Base-by-base conservation (phyloP, 1,139 yeast species). In the Nakaseomyces kungkrabaensis region DNA sequence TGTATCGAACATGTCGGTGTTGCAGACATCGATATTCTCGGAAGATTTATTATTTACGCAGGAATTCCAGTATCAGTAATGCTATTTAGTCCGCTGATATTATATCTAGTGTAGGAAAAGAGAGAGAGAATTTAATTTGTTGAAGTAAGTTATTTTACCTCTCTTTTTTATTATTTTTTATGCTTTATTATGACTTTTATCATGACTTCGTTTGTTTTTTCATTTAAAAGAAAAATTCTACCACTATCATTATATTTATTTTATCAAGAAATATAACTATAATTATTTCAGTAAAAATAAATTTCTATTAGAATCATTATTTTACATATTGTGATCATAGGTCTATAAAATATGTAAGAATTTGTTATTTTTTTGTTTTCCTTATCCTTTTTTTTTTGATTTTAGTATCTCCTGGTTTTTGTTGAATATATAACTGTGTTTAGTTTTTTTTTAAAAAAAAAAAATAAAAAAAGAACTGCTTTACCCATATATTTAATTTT, bases 1-100 rank as follows among this genome's bases (percentile, higher is more conserved):
- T 60, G 63, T 31, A 51, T 55, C 3, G 50, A 51, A 26, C 60
- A 57, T 54, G 53, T 57, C 24, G 65, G 63, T 10, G 59, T 59
- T 36, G 58, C 68, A 3, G 53, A 51, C n/a, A 59, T 59, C 6
- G 66, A 63, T 31, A 58, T 65, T 8, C 34, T 61, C 9, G 65
- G 64, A 3, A 58, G 67, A 50, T 65, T 55, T 47, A 49, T 62
- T 38, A 58, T 65, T 7, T 66, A 66, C 47, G 64, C 65, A 24
- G 66, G 67, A 25, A 55, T 65, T 25, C 61, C 68, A 5, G 47
- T 60, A 25, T 56, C 57, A 7, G 64, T 63, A 4, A 49, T 61
- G 33, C 46, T 62, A n/a, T 45, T 57, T 3, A 56, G 63, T 22
- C 68, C 68, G 7, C n/a, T 51, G 10, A 46, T 54, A 3, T 57